A percentile compares a stretch with the other conserved stretches of the same genome.
Evolutionary conservation across 192 early-diverging fungal genomes (phyloP).

Genomic region (Thamnidium elegans): DNA sequence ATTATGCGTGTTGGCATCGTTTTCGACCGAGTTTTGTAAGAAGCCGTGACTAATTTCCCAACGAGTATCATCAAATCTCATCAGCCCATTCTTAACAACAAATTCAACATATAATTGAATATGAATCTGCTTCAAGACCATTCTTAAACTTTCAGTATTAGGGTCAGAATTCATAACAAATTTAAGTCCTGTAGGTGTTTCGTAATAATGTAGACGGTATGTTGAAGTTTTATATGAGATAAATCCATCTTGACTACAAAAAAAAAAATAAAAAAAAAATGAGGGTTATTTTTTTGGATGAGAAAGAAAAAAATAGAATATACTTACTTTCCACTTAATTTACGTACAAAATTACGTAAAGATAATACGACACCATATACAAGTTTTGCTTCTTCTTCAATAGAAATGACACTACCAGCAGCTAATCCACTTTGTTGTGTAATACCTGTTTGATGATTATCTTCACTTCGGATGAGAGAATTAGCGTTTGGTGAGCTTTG

Average conservation of each 20-base stretch:
- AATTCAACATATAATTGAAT: slow-evolving; percentile 89
- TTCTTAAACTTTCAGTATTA: slow-evolving; percentile 58
- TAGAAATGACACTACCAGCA: slow-evolving; percentile 52
- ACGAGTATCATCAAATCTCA: slow-evolving; percentile 49
- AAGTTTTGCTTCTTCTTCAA: slow-evolving; percentile 88
- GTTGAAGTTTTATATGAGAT: slow-evolving; percentile 73
- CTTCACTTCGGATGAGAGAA: slow-evolving; percentile 16
- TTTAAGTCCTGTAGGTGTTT: slow-evolving; percentile 82
- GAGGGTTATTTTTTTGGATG: neutral
- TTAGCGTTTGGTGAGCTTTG: slow-evolving; percentile 27
- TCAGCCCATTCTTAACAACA: slow-evolving; percentile 87
- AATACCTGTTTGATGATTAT: slow-evolving; percentile 22
- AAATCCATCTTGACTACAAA: slow-evolving; percentile 68
- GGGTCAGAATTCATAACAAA: slow-evolving; percentile 87
- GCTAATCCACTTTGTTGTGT: slow-evolving; percentile 35
- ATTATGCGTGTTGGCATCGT: neutral
- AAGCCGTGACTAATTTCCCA: slow-evolving; percentile 39
- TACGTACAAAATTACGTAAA: slow-evolving; percentile 82
- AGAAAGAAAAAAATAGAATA: neutral
- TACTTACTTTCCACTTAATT: slow-evolving; percentile 62
- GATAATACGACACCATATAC: slow-evolving; percentile 96
- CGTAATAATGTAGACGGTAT: slow-evolving; percentile 91
- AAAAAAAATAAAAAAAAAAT: neutral
- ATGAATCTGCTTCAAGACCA: slow-evolving; percentile 79
- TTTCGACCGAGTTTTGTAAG: slow-evolving; percentile 6